Evolutionary conservation across 2,329 filamentous ascomycete species (phyloP).

Genomic region (Aaosphaeria pasadenensis): DNA sequence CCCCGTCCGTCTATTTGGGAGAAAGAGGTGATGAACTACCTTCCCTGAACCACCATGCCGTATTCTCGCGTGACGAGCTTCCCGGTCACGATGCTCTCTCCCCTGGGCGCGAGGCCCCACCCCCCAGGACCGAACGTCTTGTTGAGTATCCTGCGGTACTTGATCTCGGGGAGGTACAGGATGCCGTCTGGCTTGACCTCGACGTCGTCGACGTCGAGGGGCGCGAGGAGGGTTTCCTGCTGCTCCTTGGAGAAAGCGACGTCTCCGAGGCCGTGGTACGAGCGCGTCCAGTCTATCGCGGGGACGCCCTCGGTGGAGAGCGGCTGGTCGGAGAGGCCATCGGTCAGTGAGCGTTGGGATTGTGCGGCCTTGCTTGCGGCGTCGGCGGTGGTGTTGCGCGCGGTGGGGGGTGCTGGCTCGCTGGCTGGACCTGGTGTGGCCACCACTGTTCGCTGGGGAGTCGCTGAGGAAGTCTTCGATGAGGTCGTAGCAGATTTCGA

Average conservation of each 20-base stretch:
- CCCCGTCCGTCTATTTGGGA: neutral
- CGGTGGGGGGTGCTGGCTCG: conserved; percentile 33
- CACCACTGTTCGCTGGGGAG: conserved; percentile 23
- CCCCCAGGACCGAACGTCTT: conserved; percentile 89
- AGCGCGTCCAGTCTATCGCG: conserved; percentile 77
- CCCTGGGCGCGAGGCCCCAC: conserved; percentile 88
- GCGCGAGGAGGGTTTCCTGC: conserved; percentile 64
- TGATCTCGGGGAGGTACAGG: conserved; percentile 95
- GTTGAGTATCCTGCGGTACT: conserved; percentile 90
- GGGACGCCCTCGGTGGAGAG: conserved; percentile 48
- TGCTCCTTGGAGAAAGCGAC: conserved; percentile 69
- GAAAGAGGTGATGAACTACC: conserved; percentile 54
- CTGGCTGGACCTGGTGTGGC: conserved; percentile 21
- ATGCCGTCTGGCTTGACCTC: conserved; percentile 98
- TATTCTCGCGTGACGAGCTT: conserved; percentile 86
- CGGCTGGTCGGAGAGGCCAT: conserved; percentile 49
- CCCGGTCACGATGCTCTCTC: conserved; percentile 80
- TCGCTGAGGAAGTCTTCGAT: neutral
- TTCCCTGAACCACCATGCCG: conserved; percentile 80
- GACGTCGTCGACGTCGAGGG: conserved; percentile 70
- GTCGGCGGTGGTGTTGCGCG: conserved; percentile 25
- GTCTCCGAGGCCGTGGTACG: conserved; percentile 74
- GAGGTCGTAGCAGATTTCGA: neutral
- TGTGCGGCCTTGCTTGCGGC: conserved; percentile 22
- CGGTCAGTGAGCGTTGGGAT: conserved; percentile 42